phyloP scores from a whole-genome alignment of 2,329 filamentous ascomycete species.

The Verticillium nonalfalfae region DNA sequence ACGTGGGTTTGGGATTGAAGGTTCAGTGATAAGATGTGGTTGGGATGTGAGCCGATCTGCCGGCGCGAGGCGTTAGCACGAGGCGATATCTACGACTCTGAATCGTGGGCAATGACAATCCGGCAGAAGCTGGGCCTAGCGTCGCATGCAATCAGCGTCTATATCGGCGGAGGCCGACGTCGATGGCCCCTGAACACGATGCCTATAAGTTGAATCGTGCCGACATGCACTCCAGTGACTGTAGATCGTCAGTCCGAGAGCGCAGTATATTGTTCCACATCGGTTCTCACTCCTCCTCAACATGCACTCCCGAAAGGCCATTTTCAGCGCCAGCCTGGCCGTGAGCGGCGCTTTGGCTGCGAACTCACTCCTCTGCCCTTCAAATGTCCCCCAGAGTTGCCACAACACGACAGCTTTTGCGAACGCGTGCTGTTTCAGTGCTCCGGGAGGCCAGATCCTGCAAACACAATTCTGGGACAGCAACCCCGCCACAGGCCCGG shows the following conservation, averaged over 20 bases:
- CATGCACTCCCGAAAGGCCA: background rate
- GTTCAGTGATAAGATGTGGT: background rate
- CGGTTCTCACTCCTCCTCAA: background rate
- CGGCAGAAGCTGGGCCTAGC: background rate
- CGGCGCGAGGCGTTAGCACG: background rate
- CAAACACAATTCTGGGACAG: constrained; percentile 77
- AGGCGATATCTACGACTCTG: background rate
- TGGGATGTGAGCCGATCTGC: background rate
- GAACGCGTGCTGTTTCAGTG: constrained; percentile 69
- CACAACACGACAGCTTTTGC: constrained; percentile 53
- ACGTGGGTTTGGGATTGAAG: background rate
- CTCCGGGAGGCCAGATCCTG: constrained; percentile 63
- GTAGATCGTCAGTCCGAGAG: background rate
- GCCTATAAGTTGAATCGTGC: background rate
- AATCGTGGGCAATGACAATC: background rate
- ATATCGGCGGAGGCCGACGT: background rate
- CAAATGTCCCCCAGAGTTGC: constrained; percentile 49
- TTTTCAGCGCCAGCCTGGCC: background rate
- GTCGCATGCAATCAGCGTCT: background rate
- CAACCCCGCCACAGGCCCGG: constrained; percentile 55
- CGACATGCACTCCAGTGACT: background rate
- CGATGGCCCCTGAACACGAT: background rate
- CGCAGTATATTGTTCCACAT: no score
- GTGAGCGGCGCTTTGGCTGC: background rate
- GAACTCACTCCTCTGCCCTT: constrained; percentile 14